Percentiles rank a stretch among this genome's conserved stretches.
Evolutionary conservation across 2,329 filamentous ascomycete genomes (phyloP).

Genomic region (Epichloe scottii): DNA sequence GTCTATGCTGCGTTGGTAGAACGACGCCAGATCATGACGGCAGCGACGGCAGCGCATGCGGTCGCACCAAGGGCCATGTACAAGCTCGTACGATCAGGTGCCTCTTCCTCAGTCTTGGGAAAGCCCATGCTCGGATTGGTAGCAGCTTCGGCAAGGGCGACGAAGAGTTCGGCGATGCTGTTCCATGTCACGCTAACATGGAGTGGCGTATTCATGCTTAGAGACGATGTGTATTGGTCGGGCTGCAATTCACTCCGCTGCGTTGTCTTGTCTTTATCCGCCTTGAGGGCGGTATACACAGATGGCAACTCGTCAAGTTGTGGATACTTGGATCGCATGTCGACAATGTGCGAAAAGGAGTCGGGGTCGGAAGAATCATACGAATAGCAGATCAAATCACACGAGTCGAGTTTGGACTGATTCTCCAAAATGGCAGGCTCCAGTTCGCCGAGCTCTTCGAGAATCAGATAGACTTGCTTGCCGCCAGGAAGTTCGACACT

Average conservation of each 20-base stretch:
- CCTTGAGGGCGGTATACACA: constrained; percentile 88
- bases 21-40: constrained; percentile 52
- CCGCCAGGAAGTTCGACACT: constrained; percentile 91
- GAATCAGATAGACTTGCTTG: constrained; percentile 91
- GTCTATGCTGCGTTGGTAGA: constrained; percentile 34
- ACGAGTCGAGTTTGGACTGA: constrained; percentile 75
- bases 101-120: constrained; percentile 78
- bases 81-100: constrained; percentile 68
- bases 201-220: constrained; percentile 82
- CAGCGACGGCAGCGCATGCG: constrained; percentile 48
- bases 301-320: constrained; percentile 82
- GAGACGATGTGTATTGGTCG: constrained; percentile 72
- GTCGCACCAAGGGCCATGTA: constrained; percentile 75
- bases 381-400: constrained; percentile 86
- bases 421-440: constrained; percentile 93
- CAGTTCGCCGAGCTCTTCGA: constrained; percentile 90
- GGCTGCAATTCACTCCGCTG: constrained; percentile 84
- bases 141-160: constrained; percentile 79
- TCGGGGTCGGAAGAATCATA: constrained; percentile 97
- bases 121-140: constrained; percentile 82
- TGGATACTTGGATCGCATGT: constrained; percentile 64
- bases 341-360: constrained; percentile 84
- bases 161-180: constrained; percentile 88
- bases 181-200: constrained; percentile 94
- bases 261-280: constrained; percentile 92